Evolutionary conservation across 2,329 filamentous ascomycete genomes (phyloP).

Genomic region (Microcera coccophila): DNA sequence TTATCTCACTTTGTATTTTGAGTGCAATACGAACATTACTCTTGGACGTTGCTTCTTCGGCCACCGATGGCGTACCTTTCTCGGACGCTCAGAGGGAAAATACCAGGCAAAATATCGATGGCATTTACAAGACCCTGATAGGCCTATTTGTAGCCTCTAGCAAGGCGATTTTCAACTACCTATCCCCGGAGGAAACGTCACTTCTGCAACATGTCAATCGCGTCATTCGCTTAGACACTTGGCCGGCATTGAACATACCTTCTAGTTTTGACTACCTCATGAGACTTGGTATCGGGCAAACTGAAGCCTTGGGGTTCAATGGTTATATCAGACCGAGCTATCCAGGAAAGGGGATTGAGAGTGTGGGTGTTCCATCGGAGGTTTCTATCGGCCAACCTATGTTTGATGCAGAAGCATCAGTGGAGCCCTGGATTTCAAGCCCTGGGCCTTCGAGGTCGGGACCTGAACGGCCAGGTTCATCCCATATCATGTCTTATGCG

Average conservation of each 20-base stretch:
- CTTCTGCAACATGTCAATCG: slow-evolving; percentile 42
- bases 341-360: not conserved
- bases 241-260: slow-evolving; percentile 43
- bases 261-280: slow-evolving; percentile 50
- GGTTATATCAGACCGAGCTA: slow-evolving; percentile 29
- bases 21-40: slow-evolving; percentile 52
- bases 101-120: slow-evolving; percentile 38
- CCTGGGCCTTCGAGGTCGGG: not conserved
- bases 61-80: slow-evolving; percentile 11
- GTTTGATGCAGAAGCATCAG: not conserved
- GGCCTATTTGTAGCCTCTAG: slow-evolving; percentile 44
- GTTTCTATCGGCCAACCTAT: not conserved
- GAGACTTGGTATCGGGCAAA: slow-evolving; percentile 41
- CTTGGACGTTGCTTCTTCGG: slow-evolving; percentile 37
- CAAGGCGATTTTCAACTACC: slow-evolving; percentile 39
- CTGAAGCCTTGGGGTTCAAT: slow-evolving; percentile 32
- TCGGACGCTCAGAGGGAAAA: slow-evolving; percentile 9
- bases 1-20: slow-evolving; percentile 56
- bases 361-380: not conserved
- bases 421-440: not conserved
- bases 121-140: slow-evolving; percentile 50
- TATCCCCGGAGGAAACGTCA: slow-evolving; percentile 44
- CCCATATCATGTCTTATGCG: slow-evolving; percentile 13
- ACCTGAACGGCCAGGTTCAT: slow-evolving; percentile 13
- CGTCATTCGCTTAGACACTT: slow-evolving; percentile 46